These are phyloP conservation scores for Sarcomyxa edulis DNA, from an alignment of 768 basidiomycete genomes.

Conservation along the genomic window DNA sequence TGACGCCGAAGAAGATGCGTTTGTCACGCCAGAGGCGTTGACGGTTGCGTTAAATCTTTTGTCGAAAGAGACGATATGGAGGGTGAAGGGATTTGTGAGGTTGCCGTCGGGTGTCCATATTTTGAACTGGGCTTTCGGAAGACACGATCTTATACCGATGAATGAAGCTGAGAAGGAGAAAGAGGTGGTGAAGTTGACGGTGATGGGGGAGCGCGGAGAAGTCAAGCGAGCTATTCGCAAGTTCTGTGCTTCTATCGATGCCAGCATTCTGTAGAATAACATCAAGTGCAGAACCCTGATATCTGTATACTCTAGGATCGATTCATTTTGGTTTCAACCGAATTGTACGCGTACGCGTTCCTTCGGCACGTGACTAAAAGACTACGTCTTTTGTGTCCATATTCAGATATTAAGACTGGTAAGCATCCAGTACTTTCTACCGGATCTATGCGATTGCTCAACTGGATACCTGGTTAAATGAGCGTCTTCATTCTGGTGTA, in stretches of 20 bases:
- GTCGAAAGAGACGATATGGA: constrained; percentile 68
- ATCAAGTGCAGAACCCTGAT: no score
- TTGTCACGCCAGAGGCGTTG: no score
- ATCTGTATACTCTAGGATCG: no score
- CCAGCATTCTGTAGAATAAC: constrained; percentile 24
- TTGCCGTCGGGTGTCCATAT: constrained; percentile 45
- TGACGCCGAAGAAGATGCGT: no score
- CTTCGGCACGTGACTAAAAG: no score
- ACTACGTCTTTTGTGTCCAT: no score
- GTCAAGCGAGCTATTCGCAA: constrained; percentile 50
- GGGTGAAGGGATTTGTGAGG: constrained; percentile 84
- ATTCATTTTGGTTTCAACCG: no score
- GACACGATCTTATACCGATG: constrained; percentile 54
- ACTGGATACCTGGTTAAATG: no score
- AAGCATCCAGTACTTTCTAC: no score
- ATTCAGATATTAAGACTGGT: no score
- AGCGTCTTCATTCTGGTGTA: no score
- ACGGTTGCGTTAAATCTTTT: constrained; percentile 44
- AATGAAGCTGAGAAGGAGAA: constrained; percentile 27
- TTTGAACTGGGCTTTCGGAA: constrained; percentile 93
- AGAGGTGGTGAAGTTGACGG: constrained; percentile 57
- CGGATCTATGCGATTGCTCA: no score
- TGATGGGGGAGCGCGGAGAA: constrained; percentile 90
- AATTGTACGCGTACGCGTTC: neutral
- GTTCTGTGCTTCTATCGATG: constrained; percentile 45